Evolutionary conservation across 1,284 basidiomycete genomes (phyloP).

Genomic region (Trametes versicolor): DNA sequence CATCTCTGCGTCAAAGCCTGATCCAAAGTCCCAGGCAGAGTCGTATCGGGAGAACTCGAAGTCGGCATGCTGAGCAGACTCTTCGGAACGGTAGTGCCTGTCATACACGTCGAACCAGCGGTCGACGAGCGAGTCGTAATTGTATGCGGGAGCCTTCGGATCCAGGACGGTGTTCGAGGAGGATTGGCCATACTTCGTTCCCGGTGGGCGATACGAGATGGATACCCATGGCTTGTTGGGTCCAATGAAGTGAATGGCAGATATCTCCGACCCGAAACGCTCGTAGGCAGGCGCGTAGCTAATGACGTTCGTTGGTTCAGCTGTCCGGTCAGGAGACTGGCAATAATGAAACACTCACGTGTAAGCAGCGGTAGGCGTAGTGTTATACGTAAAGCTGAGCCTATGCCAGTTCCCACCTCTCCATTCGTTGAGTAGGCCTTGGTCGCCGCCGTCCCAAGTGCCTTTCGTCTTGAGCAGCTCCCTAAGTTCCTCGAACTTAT

Average conservation of each 20-base stretch:
- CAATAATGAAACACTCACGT: slow-evolving; percentile 67
- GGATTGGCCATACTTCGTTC: slow-evolving; percentile 43
- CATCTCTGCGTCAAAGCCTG: slow-evolving; percentile 41
- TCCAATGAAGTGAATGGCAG: slow-evolving; percentile 95
- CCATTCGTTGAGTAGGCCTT: slow-evolving; percentile 96
- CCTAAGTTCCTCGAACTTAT: slow-evolving; percentile 83
- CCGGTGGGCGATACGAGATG: slow-evolving; percentile 72
- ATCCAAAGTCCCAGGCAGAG: slow-evolving; percentile 75
- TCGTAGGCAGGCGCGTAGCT: slow-evolving; percentile 97
- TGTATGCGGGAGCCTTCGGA: slow-evolving; percentile 59
- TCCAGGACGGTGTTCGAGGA: slow-evolving; percentile 35
- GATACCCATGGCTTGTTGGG: slow-evolving; percentile 92
- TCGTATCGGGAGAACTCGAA: slow-evolving; percentile 79
- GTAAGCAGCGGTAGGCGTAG: slow-evolving; percentile 97
- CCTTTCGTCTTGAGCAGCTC: slow-evolving; percentile 79
- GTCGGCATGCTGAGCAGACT: slow-evolving; percentile 50
- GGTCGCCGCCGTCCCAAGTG: slow-evolving; percentile 97
- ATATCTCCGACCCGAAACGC: slow-evolving; percentile 90
- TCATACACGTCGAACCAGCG: slow-evolving; percentile 95
- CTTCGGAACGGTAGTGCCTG: slow-evolving; percentile 76
- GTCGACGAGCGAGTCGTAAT: slow-evolving; percentile 84
- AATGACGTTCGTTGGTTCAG: slow-evolving; percentile 21
- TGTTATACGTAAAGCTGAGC: slow-evolving; percentile 96
- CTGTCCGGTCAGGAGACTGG: slow-evolving; percentile 29
- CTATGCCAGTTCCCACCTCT: slow-evolving; percentile 88